phyloP scores from a whole-genome alignment of 1,284 basidiomycete species.

The Moniliella sp. region DNA sequence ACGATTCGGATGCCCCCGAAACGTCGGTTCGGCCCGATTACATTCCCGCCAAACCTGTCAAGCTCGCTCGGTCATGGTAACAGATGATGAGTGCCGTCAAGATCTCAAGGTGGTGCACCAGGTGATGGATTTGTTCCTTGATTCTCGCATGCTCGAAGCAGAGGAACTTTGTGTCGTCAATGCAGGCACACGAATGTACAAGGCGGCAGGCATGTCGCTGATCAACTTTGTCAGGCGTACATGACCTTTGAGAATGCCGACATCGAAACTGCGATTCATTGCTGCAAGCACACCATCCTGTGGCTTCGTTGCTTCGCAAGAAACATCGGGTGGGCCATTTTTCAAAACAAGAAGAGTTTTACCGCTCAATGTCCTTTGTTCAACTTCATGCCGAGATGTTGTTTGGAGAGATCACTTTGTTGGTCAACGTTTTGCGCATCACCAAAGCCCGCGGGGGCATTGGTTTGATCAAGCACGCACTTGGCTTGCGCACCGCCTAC shows the following conservation, averaged over 20 bases:
- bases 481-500: constrained; percentile 35
- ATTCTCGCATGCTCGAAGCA: constrained; percentile 66
- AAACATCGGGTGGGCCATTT: constrained; percentile 39
- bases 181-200: constrained; percentile 52
- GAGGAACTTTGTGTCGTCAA: constrained; percentile 48
- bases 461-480: constrained; percentile 80
- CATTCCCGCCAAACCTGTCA: constrained; percentile 14
- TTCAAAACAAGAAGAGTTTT: constrained; percentile 8
- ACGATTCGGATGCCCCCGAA: constrained; percentile 26
- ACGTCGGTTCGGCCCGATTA: constrained; percentile 21
- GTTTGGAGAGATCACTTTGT: constrained; percentile 66
- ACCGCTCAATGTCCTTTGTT: constrained; percentile 44
- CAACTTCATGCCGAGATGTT: constrained; percentile 82
- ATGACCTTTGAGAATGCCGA: constrained; percentile 42
- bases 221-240: constrained; percentile 37
- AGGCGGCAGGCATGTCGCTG: constrained; percentile 54
- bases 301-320: constrained; percentile 45
- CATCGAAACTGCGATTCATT: constrained; percentile 38
- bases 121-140: constrained; percentile 58
- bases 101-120: constrained; percentile 49
- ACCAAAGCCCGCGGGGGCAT: constrained; percentile 68
- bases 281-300: constrained; percentile 36
- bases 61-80: constrained; percentile 13
- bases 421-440: constrained; percentile 59
- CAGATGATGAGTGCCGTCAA: constrained; percentile 25